A percentile compares a stretch with the other conserved stretches of the same genome.
phyloP scores from a whole-genome alignment of 1,139 yeast genomes.

The Suhomyces ambrosiae region DNA sequence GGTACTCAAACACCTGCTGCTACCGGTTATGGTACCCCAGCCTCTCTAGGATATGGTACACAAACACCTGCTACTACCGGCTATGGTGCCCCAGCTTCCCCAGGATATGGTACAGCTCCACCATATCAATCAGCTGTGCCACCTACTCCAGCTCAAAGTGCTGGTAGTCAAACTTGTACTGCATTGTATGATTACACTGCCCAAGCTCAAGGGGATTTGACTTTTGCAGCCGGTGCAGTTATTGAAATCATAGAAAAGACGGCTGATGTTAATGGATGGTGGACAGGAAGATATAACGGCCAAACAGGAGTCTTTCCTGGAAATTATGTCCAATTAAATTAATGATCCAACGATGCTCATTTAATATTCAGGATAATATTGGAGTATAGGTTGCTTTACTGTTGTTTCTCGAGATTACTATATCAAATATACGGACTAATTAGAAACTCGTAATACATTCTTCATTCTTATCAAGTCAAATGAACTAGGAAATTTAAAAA shows the following conservation, averaged over 20 bases:
- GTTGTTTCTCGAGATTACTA: too few relatives aligned
- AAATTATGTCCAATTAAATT: slow-evolving; percentile 70
- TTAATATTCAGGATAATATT: slow-evolving; percentile 3
- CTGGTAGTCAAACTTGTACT: slow-evolving; percentile 61
- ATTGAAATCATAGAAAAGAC: slow-evolving; percentile 84
- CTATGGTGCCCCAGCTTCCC: slow-evolving; percentile 19
- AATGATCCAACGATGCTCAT: background rate
- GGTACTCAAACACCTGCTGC: slow-evolving; percentile 14
- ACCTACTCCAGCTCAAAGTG: slow-evolving; percentile 35
- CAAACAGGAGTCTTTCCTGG: slow-evolving; percentile 94
- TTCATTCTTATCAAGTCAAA: too few relatives aligned
- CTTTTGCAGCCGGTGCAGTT: slow-evolving; percentile 84
- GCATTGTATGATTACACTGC: slow-evolving; percentile 79
- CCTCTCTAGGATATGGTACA: slow-evolving; percentile 19
- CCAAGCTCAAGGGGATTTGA: slow-evolving; percentile 87
- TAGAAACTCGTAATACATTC: too few relatives aligned
- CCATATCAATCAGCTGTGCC: slow-evolving; percentile 24
- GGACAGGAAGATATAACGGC: slow-evolving; percentile 93
- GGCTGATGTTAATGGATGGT: slow-evolving; percentile 90
- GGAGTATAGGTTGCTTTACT: background rate
- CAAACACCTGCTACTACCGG: slow-evolving; percentile 6
- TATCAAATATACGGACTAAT: too few relatives aligned
- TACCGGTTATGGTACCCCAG: slow-evolving; percentile 19
- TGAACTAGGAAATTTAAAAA: too few relatives aligned
- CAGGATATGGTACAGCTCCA: slow-evolving; percentile 15